Conservation (phyloP, 306 rosid genomes). For the Argentina anserina region DNA sequence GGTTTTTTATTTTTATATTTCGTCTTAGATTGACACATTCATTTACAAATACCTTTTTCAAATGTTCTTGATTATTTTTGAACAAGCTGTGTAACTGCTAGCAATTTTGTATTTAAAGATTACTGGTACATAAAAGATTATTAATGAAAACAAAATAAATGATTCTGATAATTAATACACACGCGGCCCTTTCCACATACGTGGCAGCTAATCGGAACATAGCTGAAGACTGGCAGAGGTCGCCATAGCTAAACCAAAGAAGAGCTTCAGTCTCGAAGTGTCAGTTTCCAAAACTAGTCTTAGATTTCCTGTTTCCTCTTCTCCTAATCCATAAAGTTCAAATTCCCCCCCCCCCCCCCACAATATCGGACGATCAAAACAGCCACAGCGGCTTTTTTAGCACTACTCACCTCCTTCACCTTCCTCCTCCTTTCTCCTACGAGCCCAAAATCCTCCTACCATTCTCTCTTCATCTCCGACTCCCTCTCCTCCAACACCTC, state of each 20-base stretch:
- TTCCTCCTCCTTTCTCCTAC: conserved; percentile 28
- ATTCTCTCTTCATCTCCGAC: conserved; percentile 53
- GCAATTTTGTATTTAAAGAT: too few species aligned
- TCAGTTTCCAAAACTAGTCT: background rate
- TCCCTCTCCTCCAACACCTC: conserved; percentile 45
- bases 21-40: too few species aligned
- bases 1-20: too few species aligned
- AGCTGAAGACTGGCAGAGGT: background rate
- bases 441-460: conserved; percentile 40
- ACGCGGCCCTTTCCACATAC: background rate
- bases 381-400: conserved; percentile 26
- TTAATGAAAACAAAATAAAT: too few species aligned
- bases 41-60: too few species aligned
- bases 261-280: background rate
- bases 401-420: conserved; percentile 32
- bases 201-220: background rate
- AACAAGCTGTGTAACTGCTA: too few species aligned
- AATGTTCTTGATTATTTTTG: too few species aligned
- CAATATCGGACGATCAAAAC: conserved; percentile 26
- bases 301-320: background rate
- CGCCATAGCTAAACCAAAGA: background rate
- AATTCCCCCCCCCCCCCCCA: background rate
- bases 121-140: too few species aligned
- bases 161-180: too few species aligned
- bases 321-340: background rate